These are phyloP conservation scores for Atalantia buxifolia DNA, from an alignment of 345 rosid species.

Conservation along the genomic window DNA sequence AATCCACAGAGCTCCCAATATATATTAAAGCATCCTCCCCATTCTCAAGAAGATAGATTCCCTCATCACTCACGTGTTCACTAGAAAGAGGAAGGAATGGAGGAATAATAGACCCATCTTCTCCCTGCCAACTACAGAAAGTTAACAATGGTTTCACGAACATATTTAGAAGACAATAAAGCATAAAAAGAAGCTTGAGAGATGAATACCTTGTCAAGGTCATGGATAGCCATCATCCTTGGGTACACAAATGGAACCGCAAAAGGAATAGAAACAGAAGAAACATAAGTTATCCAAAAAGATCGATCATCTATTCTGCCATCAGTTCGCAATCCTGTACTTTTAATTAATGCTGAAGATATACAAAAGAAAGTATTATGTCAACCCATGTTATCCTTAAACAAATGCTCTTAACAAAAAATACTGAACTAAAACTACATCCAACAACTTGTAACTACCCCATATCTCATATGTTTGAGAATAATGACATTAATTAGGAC, in stretches of 20 bases:
- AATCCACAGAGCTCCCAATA: slow-evolving; percentile 62
- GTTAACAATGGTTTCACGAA: slow-evolving; percentile 4
- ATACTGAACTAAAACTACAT: not conserved
- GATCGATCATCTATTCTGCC: slow-evolving; percentile 93
- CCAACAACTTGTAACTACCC: not conserved
- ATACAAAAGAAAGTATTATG: not conserved
- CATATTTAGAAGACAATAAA: slow-evolving; percentile 7
- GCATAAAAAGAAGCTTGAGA: not conserved
- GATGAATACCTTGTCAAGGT: slow-evolving; percentile 60
- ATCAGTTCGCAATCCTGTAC: slow-evolving; percentile 66
- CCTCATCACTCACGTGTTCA: slow-evolving; percentile 74
- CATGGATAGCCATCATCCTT: slow-evolving; percentile 82
- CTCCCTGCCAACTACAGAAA: slow-evolving; percentile 45
- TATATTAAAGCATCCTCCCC: slow-evolving; percentile 87
- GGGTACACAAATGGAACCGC: slow-evolving; percentile 85
- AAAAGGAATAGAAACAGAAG: slow-evolving; percentile 67
- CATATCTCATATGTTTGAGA: not conserved
- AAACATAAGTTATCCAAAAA: slow-evolving; percentile 72
- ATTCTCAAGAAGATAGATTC: slow-evolving; percentile 90
- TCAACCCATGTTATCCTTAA: not conserved
- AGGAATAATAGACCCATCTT: slow-evolving; percentile 56
- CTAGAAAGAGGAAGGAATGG: slow-evolving; percentile 77
- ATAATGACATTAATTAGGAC: not conserved
- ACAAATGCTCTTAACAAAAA: slow-evolving; percentile 1
- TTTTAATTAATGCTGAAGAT: slow-evolving; percentile 76